phyloP scores from a whole-genome alignment of 768 basidiomycete genomes.

The Omphalotus guepiniiformis region DNA sequence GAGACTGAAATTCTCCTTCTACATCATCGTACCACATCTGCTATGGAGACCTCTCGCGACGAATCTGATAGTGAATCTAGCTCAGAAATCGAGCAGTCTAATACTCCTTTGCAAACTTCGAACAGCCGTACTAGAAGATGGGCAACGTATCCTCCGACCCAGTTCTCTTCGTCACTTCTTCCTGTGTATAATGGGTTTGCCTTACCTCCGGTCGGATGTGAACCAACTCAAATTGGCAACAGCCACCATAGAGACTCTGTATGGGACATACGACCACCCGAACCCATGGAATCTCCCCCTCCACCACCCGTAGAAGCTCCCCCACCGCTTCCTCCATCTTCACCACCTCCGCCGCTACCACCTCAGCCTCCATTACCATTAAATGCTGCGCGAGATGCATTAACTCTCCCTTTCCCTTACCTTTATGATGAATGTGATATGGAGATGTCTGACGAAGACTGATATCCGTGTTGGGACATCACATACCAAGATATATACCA shows the following conservation, averaged over 20 bases:
- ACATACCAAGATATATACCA: too few species aligned
- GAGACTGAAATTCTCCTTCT: conserved; percentile 8
- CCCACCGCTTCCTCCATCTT: conserved; percentile 27
- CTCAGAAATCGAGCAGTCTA: not conserved
- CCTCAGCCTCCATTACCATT: conserved; percentile 14
- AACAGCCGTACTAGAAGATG: conserved; percentile 46
- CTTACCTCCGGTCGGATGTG: conserved; percentile 28
- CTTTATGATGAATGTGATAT: conserved; percentile 19
- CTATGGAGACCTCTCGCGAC: too few species aligned
- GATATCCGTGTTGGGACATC: too few species aligned
- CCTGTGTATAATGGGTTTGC: conserved; percentile 42
- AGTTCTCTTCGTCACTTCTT: conserved; percentile 56
- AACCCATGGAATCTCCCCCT: not conserved
- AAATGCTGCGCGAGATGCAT: conserved; percentile 4
- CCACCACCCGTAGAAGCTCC: conserved; percentile 13
- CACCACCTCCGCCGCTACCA: conserved; percentile 30
- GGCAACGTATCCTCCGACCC: conserved; percentile 57
- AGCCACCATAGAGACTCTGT: not conserved
- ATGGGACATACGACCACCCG: not conserved
- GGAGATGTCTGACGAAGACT: conserved; percentile 11
- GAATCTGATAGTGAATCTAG: too few species aligned
- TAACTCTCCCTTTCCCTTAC: conserved; percentile 11
- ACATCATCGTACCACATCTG: too few species aligned
- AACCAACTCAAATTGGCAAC: not conserved
- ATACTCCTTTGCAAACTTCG: conserved; percentile 1